Evolutionary conservation across 495 filamentous ascomycete species (phyloP).

Genomic region (Trichoderma virens): DNA sequence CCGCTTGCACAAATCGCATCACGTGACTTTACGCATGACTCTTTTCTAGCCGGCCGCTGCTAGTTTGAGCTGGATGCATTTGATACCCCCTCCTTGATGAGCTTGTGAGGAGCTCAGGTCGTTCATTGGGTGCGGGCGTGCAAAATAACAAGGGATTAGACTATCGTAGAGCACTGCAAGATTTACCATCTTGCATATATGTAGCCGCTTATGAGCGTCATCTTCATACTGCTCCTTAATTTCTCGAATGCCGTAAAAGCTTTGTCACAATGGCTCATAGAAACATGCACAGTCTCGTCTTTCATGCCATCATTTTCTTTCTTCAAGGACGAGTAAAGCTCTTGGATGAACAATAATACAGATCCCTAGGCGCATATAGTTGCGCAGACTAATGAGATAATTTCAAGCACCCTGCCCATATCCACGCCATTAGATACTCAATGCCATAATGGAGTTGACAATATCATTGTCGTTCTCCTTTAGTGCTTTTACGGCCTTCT

Average conservation of each 20-base stretch:
- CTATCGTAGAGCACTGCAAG: background rate
- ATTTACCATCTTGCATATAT: background rate
- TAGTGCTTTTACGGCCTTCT: constrained; percentile 97
- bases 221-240: background rate
- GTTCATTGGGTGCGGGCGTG: background rate
- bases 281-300: background rate
- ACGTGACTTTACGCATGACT: constrained; percentile 8
- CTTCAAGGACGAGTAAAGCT: background rate
- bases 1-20: background rate
- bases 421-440: constrained; percentile 68
- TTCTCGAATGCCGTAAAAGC: background rate
- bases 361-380: background rate
- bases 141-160: background rate
- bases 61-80: background rate
- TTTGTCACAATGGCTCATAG: background rate
- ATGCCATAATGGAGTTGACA: constrained; percentile 99
- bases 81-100: background rate
- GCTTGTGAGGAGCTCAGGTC: background rate
- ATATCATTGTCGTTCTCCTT: constrained; percentile 99
- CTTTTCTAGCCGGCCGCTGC: background rate
- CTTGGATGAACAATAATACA: constrained; percentile 3
- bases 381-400: constrained; percentile 3
- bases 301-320: background rate
- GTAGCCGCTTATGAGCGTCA: too few relatives aligned
- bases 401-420: constrained; percentile 1